These are phyloP conservation scores for Lepiota venenata DNA, from an alignment of 768 basidiomycete genomes.

Conservation along the genomic window DNA sequence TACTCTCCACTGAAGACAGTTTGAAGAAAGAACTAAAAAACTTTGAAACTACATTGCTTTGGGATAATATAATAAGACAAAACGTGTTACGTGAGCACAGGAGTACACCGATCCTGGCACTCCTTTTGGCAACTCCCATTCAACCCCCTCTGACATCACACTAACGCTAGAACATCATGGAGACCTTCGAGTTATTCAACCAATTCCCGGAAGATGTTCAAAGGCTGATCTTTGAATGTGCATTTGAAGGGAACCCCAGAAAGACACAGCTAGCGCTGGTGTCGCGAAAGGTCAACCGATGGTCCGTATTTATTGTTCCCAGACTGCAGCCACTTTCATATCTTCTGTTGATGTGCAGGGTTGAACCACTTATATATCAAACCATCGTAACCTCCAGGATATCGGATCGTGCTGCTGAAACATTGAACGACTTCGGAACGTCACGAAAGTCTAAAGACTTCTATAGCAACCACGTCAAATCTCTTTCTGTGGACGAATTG, in stretches of 20 bases:
- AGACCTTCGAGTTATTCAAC: neutral
- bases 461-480: neutral
- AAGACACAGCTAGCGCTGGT: neutral
- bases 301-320: neutral
- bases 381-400: neutral
- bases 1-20: too few species aligned
- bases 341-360: neutral
- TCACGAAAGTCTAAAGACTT: neutral
- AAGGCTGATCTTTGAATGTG: conserved; percentile 1
- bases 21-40: too few species aligned
- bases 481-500: neutral
- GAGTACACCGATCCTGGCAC: too few species aligned
- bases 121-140: too few species aligned
- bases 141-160: too few species aligned
- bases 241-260: neutral
- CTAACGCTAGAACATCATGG: neutral
- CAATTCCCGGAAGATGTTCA: neutral
- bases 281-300: neutral
- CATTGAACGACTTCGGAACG: neutral
- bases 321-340: neutral
- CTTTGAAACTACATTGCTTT: too few species aligned
- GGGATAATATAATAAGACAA: too few species aligned
- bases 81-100: too few species aligned
- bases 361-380: conserved; percentile 3
- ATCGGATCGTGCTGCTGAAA: too few species aligned